Conservation (phyloP, 2,329 filamentous ascomycete species). For the Chaetomiaceae sp. region DNA sequence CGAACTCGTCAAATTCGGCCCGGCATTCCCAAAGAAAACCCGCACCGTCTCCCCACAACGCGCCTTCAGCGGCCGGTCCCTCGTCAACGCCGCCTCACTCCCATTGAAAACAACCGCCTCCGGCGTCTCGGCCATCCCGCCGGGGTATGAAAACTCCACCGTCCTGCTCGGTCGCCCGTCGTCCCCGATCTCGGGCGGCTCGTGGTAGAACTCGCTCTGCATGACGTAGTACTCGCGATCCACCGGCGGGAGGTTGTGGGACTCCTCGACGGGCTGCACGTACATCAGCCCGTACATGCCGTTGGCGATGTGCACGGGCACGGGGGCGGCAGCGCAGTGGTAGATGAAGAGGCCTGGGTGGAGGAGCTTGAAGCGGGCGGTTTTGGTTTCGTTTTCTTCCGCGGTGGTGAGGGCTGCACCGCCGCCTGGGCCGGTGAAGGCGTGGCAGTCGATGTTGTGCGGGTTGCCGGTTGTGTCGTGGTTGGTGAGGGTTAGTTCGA, state of each 20-base stretch:
- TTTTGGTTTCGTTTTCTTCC: conserved; percentile 11
- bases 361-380: conserved; percentile 11
- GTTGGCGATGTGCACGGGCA: conserved; percentile 16
- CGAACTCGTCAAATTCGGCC: conserved; percentile 11
- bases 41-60: conserved; percentile 1
- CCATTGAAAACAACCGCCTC: conserved; percentile 7
- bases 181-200: conserved; percentile 8
- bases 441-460: conserved; percentile 16
- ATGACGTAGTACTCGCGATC: conserved; percentile 16
- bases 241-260: neutral
- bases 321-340: conserved; percentile 13
- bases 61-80: conserved; percentile 6
- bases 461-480: conserved; percentile 9
- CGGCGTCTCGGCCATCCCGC: conserved; percentile 8
- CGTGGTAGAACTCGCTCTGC: conserved; percentile 18
- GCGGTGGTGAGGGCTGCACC: conserved; percentile 6
- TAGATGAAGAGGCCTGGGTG: conserved; percentile 8
- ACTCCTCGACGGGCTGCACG: conserved; percentile 2
- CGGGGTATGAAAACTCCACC: conserved; percentile 14
- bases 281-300: conserved; percentile 16
- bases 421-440: conserved; percentile 13
- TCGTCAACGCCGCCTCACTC: conserved; percentile 8
- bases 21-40: conserved; percentile 12
- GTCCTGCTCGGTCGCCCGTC: neutral
- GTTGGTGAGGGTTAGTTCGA: conserved; percentile 9